Conservation (phyloP, 1,139 yeast genomes). For the Eremothecium sinecaudum region DNA sequence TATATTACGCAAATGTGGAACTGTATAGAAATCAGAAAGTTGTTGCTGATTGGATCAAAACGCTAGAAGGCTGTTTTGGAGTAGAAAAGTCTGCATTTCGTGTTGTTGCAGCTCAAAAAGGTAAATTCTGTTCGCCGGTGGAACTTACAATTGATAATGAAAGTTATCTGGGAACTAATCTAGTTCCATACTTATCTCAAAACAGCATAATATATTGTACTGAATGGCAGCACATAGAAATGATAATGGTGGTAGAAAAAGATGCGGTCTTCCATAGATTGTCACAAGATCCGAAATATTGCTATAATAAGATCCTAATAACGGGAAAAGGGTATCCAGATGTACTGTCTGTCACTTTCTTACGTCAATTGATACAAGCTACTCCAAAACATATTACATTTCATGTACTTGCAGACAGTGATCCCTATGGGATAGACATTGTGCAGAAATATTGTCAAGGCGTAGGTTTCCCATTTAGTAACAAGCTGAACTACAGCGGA, state of each 20-base stretch:
- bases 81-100: slow-evolving; percentile 17
- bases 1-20: slow-evolving; percentile 30
- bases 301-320: slow-evolving; percentile 18
- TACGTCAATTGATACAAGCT: slow-evolving; percentile 14
- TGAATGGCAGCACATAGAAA: slow-evolving; percentile 9
- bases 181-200: slow-evolving; percentile 15
- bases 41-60: slow-evolving; percentile 20
- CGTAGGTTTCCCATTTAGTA: background rate
- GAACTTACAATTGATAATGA: slow-evolving; percentile 9
- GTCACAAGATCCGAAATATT: slow-evolving; percentile 7
- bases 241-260: slow-evolving; percentile 25
- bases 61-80: slow-evolving; percentile 16
- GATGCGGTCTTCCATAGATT: slow-evolving; percentile 28
- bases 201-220: slow-evolving; percentile 6
- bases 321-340: slow-evolving; percentile 35
- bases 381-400: slow-evolving; percentile 7
- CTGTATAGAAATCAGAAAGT: slow-evolving; percentile 22
- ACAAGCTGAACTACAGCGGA: slow-evolving; percentile 7
- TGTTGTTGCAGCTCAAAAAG: slow-evolving; percentile 32
- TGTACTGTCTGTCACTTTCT: slow-evolving; percentile 23
- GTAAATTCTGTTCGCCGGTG: slow-evolving; percentile 23
- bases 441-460: slow-evolving; percentile 20
- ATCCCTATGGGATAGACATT: slow-evolving; percentile 32
- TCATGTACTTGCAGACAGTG: slow-evolving; percentile 30
- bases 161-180: slow-evolving; percentile 7